Conservation (phyloP, 2,329 filamentous ascomycete species). For the Colletotrichum cuscutae region DNA sequence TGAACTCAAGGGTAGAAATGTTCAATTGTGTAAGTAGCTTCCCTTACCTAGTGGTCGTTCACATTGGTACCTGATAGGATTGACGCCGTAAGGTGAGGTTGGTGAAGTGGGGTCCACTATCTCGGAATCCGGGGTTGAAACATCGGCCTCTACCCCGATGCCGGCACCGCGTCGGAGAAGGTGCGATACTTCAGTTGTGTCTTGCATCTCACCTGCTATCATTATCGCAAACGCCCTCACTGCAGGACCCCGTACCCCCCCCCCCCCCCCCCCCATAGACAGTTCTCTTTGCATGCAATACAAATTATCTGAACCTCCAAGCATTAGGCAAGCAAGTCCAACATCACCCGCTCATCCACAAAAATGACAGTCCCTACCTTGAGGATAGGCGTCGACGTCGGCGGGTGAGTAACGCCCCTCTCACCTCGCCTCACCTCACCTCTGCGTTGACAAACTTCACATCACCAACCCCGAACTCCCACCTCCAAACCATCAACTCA, state of each 20-base stretch:
- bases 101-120: too few relatives aligned
- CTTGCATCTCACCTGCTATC: not conserved
- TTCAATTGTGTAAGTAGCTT: too few relatives aligned
- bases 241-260: not conserved
- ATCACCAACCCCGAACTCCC: not conserved
- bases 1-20: not conserved
- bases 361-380: conserved; percentile 3
- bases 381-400: conserved; percentile 9
- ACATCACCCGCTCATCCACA: not conserved
- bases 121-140: not conserved
- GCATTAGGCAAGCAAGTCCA: not conserved
- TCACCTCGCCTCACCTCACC: too few relatives aligned
- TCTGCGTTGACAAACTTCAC: not conserved
- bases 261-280: fast-evolving
- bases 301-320: not conserved
- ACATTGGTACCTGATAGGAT: not conserved
- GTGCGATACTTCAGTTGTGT: not conserved
- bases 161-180: conserved; percentile 13
- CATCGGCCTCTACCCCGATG: conserved; percentile 17
- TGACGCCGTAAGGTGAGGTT: not conserved
- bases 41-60: not conserved
- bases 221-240: not conserved
- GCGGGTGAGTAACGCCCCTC: not conserved
- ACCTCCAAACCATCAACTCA: not conserved
- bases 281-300: not conserved